Percentiles rank a stretch among this genome's conserved stretches.
Conservation (phyloP, 2,329 filamentous ascomycete species). For the Pseudogymnoascus sp. region DNA sequence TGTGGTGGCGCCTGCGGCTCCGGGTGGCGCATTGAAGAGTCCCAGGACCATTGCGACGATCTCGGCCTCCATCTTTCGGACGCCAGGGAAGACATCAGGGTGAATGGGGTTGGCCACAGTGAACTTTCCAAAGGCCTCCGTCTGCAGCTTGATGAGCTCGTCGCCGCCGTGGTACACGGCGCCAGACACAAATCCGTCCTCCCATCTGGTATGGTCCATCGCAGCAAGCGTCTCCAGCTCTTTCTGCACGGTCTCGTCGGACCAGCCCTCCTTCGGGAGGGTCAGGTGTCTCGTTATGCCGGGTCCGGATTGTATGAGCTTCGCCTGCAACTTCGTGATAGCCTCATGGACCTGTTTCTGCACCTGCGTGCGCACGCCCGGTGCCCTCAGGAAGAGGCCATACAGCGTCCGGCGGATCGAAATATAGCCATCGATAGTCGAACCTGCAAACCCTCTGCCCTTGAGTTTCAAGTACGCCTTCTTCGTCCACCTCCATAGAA, state of each 20-base stretch:
- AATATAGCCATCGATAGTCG: constrained; percentile 65
- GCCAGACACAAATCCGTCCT: constrained; percentile 88
- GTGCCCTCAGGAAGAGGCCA: constrained; percentile 75
- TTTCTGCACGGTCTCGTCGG: constrained; percentile 65
- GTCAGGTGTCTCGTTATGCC: constrained; percentile 65
- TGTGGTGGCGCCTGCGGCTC: constrained; percentile 80
- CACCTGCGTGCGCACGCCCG: constrained; percentile 79
- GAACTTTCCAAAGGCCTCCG: constrained; percentile 88
- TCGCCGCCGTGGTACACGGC: constrained; percentile 94
- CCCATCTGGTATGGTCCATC: constrained; percentile 94
- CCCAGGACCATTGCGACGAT: constrained; percentile 89
- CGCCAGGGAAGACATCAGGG: constrained; percentile 94
- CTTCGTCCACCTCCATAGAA: constrained; percentile 75
- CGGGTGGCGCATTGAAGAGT: constrained; percentile 83
- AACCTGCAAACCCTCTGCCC: constrained; percentile 80
- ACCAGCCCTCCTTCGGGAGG: constrained; percentile 78
- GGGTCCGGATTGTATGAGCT: constrained; percentile 68
- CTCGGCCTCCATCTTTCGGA: constrained; percentile 98
- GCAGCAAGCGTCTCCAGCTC: constrained; percentile 72
- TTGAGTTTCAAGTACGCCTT: constrained; percentile 76
- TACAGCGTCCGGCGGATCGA: constrained; percentile 67
- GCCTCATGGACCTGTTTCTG: constrained; percentile 76
- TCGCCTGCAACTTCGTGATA: constrained; percentile 70
- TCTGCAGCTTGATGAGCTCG: constrained; percentile 73
- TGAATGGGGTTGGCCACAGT: constrained; percentile 95